phyloP scores from a whole-genome alignment of 73 alveolate species.

The Paramecium octaurelia region DNA sequence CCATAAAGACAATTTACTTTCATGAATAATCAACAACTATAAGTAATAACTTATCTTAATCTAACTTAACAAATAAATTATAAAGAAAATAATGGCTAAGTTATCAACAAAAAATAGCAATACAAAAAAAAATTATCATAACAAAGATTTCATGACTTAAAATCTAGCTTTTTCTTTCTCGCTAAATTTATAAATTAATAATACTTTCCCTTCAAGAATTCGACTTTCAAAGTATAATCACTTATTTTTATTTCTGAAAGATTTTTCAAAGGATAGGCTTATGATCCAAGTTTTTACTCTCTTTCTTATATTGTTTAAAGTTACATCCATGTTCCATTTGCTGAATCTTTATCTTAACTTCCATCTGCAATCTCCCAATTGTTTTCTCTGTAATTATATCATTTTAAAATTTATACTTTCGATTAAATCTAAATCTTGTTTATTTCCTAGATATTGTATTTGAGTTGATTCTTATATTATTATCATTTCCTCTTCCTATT shows the following conservation, averaged over 20 bases:
- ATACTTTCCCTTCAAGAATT: background rate
- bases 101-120: background rate
- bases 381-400: background rate
- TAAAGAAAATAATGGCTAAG: background rate
- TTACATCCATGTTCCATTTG: constrained; percentile 61
- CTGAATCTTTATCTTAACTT: constrained; percentile 41
- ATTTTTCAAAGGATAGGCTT: background rate
- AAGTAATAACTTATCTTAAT: background rate
- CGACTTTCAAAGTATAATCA: constrained; percentile 55
- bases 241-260: constrained; percentile 54
- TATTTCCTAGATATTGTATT: constrained; percentile 57
- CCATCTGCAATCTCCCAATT: constrained; percentile 54
- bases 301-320: background rate
- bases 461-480: constrained; percentile 27
- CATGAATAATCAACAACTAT: no score
- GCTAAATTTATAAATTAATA: background rate
- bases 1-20: no score
- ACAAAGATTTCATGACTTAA: background rate
- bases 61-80: background rate
- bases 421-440: background rate
- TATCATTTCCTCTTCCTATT: constrained; percentile 41
- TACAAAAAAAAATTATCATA: background rate
- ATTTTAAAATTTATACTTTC: background rate
- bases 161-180: background rate
- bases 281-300: background rate